These are phyloP conservation scores for Metarhizium anisopliae DNA, from an alignment of 2,329 filamentous ascomycete species.

Conservation along the genomic window DNA sequence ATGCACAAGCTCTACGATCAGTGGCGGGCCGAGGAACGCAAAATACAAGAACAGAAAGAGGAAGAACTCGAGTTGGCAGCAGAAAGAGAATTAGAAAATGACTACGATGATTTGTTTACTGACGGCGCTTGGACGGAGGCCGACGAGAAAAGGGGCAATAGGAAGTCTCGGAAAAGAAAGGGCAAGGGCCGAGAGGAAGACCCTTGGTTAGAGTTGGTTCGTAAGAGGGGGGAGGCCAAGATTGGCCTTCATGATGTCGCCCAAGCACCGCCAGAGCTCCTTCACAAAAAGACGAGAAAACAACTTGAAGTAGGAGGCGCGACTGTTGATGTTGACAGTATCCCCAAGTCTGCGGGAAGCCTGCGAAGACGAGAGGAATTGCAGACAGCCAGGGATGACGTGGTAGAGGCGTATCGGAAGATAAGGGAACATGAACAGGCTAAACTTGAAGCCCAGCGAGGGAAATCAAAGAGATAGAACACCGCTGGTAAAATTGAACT, in stretches of 20 bases:
- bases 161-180: conserved; percentile 18
- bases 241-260: conserved; percentile 51
- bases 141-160: conserved; percentile 25
- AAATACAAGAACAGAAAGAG: conserved; percentile 53
- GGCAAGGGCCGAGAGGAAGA: conserved; percentile 52
- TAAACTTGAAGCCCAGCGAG: conserved; percentile 16
- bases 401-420: conserved; percentile 30
- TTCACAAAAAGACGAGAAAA: conserved; percentile 40
- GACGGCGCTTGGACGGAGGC: conserved; percentile 30
- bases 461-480: neutral
- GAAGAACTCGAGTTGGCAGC: conserved; percentile 58
- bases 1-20: conserved; percentile 75
- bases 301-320: conserved; percentile 26
- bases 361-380: conserved; percentile 30
- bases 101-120: conserved; percentile 33
- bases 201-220: conserved; percentile 68
- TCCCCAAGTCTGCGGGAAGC: conserved; percentile 30
- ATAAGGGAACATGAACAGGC: conserved; percentile 28
- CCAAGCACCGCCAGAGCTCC: conserved; percentile 66
- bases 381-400: conserved; percentile 23
- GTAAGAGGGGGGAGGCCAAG: conserved; percentile 50
- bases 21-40: conserved; percentile 59
- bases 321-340: conserved; percentile 24
- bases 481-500: neutral
- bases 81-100: conserved; percentile 52